Evolutionary conservation across 2,329 filamentous ascomycete genomes (phyloP).

Genomic region (Chrysosphaeria jannelii): DNA sequence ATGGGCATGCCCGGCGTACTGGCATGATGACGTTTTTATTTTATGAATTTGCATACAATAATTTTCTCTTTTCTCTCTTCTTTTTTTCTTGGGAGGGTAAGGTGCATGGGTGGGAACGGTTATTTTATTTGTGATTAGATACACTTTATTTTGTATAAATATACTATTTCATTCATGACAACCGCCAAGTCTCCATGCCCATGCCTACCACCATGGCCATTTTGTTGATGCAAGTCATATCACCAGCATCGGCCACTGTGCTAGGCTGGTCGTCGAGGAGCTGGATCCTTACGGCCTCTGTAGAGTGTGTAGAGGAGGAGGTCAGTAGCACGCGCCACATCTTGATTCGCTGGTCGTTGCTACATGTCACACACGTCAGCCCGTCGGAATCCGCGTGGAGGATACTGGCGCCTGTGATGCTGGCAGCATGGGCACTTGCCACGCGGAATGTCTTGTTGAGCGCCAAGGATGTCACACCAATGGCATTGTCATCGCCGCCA

Average conservation of each 20-base stretch:
- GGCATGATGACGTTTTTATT: too few species aligned
- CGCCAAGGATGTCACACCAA: conserved; percentile 23
- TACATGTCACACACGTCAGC: conserved; percentile 8
- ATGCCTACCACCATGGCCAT: conserved; percentile 13
- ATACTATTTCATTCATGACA: neutral
- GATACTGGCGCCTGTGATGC: conserved; percentile 27
- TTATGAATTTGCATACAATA: too few species aligned
- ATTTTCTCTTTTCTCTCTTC: neutral
- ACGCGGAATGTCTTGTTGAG: conserved; percentile 9
- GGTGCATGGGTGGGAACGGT: neutral
- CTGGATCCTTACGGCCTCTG: conserved; percentile 7
- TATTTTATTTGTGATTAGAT: neutral
- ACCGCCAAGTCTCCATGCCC: conserved; percentile 12
- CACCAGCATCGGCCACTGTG: conserved; percentile 27
- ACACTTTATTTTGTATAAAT: neutral
- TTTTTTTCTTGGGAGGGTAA: neutral
- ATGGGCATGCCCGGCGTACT: too few species aligned
- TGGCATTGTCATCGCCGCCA: conserved; percentile 66
- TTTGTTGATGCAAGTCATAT: conserved; percentile 12
- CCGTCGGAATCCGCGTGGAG: conserved; percentile 3
- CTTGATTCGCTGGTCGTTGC: conserved; percentile 32
- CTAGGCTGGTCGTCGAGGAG: conserved; percentile 22
- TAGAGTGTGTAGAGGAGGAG: neutral
- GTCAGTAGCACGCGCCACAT: conserved; percentile 14
- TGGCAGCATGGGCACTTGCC: conserved; percentile 35